These are phyloP conservation scores for Urtica urens DNA, from an alignment of 306 rosid genomes.

Conservation along the genomic window DNA sequence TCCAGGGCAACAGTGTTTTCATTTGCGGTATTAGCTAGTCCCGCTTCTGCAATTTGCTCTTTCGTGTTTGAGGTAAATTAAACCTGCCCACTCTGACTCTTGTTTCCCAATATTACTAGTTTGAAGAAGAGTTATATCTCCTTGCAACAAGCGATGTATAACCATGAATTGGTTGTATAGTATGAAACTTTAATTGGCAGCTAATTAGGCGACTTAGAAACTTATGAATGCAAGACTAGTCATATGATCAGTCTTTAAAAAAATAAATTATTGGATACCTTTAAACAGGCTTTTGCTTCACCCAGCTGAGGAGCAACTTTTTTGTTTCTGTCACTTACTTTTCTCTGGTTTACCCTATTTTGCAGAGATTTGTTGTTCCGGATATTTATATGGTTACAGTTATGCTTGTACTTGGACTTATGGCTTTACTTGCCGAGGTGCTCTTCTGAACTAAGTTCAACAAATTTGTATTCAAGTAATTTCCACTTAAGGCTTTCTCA, in stretches of 20 bases:
- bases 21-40: conserved; percentile 55
- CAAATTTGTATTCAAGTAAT: background rate
- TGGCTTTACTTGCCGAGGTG: conserved; percentile 82
- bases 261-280: no score
- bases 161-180: background rate
- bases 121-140: background rate
- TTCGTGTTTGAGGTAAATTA: conserved; percentile 45
- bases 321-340: no score
- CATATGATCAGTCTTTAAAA: background rate
- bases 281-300: no score
- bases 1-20: conserved; percentile 62
- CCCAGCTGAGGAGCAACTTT: no score
- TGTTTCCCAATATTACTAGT: background rate
- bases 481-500: background rate
- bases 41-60: conserved; percentile 48
- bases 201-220: background rate
- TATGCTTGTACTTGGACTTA: conserved; percentile 45
- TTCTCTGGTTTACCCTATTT: background rate
- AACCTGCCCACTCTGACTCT: conserved; percentile 2
- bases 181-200: background rate
- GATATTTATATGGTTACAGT: conserved; percentile 30
- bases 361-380: conserved; percentile 66
- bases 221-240: background rate
- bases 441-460: conserved; percentile 8
- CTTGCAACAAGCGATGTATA: background rate